phyloP scores from a whole-genome alignment of 495 filamentous ascomycete species.

The Talaromyces ruber region DNA sequence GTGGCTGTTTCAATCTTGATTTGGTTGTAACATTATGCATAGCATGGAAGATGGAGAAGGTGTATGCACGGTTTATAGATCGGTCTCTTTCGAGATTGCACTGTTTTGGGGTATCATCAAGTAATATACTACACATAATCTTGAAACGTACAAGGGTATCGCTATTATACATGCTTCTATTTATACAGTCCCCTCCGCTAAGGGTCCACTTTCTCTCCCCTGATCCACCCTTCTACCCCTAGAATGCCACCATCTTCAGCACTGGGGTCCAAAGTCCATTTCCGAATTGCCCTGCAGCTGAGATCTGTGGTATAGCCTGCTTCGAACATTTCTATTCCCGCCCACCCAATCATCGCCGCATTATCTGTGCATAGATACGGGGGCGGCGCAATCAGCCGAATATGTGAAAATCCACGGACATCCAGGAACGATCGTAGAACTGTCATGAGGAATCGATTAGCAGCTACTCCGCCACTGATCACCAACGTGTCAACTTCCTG shows the following conservation, averaged over 20 bases:
- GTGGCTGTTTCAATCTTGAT: not conserved
- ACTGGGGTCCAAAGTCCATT: constrained; percentile 68
- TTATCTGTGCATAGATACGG: constrained; percentile 79
- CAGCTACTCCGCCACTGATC: constrained; percentile 81
- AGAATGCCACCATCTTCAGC: constrained; percentile 44
- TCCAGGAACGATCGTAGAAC: constrained; percentile 57
- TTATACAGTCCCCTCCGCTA: not conserved
- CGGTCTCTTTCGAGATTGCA: not conserved
- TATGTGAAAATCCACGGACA: constrained; percentile 48
- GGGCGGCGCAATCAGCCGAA: constrained; percentile 68
- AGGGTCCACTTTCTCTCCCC: not conserved
- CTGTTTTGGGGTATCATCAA: not conserved
- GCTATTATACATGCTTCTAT: constrained; percentile 13
- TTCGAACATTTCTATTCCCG: constrained; percentile 86
- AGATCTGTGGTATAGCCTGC: constrained; percentile 60
- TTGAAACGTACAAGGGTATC: constrained; percentile 8
- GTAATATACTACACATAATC: not conserved
- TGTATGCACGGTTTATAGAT: not conserved
- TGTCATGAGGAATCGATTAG: constrained; percentile 65
- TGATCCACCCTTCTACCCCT: constrained; percentile 33
- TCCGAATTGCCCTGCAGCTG: constrained; percentile 49
- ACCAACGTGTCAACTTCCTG: constrained; percentile 55
- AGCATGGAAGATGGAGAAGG: not conserved
- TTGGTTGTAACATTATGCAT: not conserved
- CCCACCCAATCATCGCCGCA: constrained; percentile 97